Evolutionary conservation across 257 asterid genomes (phyloP), one percentile per base, ranked within the genome.

Genomic region (Cynanchum wilfordii): DNA sequence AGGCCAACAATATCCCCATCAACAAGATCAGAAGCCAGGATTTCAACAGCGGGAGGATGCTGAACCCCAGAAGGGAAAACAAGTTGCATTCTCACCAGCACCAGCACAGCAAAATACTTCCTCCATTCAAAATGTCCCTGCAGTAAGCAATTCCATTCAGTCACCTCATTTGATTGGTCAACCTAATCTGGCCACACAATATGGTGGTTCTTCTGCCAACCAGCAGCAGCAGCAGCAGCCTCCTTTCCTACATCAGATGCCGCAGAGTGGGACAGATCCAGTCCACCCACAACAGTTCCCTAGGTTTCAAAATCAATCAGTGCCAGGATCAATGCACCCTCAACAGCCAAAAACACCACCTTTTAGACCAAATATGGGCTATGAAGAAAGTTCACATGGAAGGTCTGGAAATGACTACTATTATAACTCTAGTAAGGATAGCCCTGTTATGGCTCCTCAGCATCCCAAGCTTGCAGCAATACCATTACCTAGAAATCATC

Each of bases 391-490:
- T 75, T 85, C 89, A 72, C 72, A 13, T 67, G 90, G 88, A 77
- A 87, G 90, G 76, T 80, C 85, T 80, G 92, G 84, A 73, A 89
- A 83, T 78, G 96, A 88, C 22, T 86, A 77, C 77, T 83, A 78
- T 60, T 76, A 76, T 65, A 87, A 77, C 66, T 67, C 84, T 76
- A 71, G 83, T 76, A 83, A 80, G 72, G 97, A 87, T 66, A 85
- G 78, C 45, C 88, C 75, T 71, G 80, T 70, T 25, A 82, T 76
- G 79, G 83, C 87, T 73, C 77, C 77, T 40, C 96, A 82, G 77
- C 86, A 73, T 51, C 99, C 96, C 79, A 94, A 89, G 87, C 95
- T 94, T 80, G 90, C 98, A 20, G 85, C 93, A 57, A 70, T 94
- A 58, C 99, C 98, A 11, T 66, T 82, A 77, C 74, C 88, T 69